phyloP scores from a whole-genome alignment of 2,329 filamentous ascomycete species.

The Pseudogymnoascus sp. region DNA sequence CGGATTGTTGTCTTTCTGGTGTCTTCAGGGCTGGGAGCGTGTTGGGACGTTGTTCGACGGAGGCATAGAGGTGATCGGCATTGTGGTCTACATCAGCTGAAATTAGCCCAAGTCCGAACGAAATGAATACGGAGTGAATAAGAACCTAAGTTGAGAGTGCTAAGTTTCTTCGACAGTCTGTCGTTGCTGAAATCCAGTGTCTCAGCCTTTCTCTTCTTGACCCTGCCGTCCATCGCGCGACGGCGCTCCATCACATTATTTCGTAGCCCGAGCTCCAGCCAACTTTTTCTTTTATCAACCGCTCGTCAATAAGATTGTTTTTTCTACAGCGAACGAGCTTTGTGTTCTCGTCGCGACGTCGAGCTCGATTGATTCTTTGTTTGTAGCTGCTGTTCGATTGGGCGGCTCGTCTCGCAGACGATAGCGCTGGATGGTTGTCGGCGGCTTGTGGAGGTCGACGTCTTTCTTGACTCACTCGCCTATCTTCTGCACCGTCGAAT shows the following conservation, averaged over 20 bases:
- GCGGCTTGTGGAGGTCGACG: conserved; percentile 8
- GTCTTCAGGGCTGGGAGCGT: conserved; percentile 1
- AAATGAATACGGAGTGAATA: conserved; percentile 11
- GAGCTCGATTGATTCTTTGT: conserved; percentile 3
- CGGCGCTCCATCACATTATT: conserved; percentile 22
- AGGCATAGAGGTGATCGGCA: conserved; percentile 56
- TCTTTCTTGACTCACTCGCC: conserved; percentile 8
- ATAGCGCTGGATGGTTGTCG: conserved; percentile 8
- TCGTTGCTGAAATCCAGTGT: conserved; percentile 57
- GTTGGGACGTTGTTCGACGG: conserved; percentile 43
- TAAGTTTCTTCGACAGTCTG: conserved; percentile 76
- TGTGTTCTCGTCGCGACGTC: conserved; percentile 7
- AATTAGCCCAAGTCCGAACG: conserved; percentile 6
- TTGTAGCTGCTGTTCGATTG: conserved; percentile 7
- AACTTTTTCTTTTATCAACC: conserved; percentile 8
- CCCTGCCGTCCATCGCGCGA: conserved; percentile 22
- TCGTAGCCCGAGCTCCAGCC: conserved; percentile 5
- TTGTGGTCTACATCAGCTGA: conserved; percentile 42
- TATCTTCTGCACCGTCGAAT: conserved; percentile 9
- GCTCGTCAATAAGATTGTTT: conserved; percentile 5
- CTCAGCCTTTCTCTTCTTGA: conserved; percentile 51
- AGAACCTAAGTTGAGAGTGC: conserved; percentile 72
- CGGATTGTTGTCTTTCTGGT: conserved; percentile 16
- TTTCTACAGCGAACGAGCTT: conserved; percentile 5
- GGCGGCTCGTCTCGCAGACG: conserved; percentile 6